Percentiles rank a stretch among this genome's conserved stretches.
These are phyloP conservation scores for Neltuma alba DNA, from an alignment of 306 rosid species.

Conservation along the genomic window DNA sequence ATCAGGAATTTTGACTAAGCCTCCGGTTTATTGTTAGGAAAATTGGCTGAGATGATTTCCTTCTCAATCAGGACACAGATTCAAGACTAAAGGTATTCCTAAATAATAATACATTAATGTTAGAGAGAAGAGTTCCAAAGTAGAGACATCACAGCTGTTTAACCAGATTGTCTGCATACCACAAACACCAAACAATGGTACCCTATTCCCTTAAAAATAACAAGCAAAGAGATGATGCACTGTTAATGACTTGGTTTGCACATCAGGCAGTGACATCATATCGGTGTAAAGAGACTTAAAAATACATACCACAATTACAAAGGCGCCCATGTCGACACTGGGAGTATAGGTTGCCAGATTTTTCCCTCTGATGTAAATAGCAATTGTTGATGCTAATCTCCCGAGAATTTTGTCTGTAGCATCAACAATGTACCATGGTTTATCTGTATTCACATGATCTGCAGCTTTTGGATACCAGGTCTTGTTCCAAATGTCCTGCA, in stretches of 20 bases:
- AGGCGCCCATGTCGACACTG: constrained; percentile 97
- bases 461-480: constrained; percentile 95
- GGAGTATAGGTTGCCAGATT: constrained; percentile 75
- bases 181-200: background rate
- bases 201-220: constrained; percentile 11
- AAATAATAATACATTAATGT: background rate
- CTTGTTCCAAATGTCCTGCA: constrained; percentile 90
- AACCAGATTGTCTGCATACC: background rate
- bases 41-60: background rate
- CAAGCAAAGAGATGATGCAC: background rate
- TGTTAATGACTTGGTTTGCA: background rate
- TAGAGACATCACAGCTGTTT: background rate
- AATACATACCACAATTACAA: constrained; percentile 85
- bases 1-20: background rate
- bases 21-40: background rate
- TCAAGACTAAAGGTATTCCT: background rate
- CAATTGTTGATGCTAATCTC: constrained; percentile 86
- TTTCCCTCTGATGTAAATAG: constrained; percentile 83
- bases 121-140: background rate
- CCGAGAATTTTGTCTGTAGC: constrained; percentile 89
- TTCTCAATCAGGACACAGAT: background rate
- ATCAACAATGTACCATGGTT: constrained; percentile 88
- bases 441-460: constrained; percentile 85
- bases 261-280: background rate
- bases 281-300: background rate